Evolutionary conservation across 169 alveolate species (phyloP).

Genomic region (Plasmodium adleri): DNA sequence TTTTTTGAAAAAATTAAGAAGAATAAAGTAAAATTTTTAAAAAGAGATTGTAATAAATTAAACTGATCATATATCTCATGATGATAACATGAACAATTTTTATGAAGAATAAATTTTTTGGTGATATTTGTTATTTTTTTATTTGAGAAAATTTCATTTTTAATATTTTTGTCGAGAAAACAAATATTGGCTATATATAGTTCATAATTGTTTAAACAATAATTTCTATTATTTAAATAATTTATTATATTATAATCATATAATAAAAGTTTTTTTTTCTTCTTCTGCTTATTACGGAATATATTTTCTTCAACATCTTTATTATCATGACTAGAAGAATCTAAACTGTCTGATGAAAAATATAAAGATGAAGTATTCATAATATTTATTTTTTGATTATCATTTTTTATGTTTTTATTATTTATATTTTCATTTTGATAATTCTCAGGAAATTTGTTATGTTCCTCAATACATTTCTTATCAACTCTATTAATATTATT

Average conservation of each 20-base stretch:
- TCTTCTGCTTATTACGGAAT: slow-evolving; percentile 36
- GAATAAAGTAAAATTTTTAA: slow-evolving; percentile 50
- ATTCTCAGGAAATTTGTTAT: too few species aligned
- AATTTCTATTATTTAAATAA: slow-evolving; percentile 42
- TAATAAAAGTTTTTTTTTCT: slow-evolving; percentile 50
- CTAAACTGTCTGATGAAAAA: not conserved
- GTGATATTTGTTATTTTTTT: not conserved
- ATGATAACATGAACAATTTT: not conserved
- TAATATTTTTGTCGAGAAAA: slow-evolving; percentile 20
- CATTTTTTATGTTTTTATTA: too few species aligned
- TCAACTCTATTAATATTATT: not conserved
- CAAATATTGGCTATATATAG: slow-evolving; percentile 42
- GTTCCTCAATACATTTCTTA: too few species aligned
- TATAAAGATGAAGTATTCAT: too few species aligned
- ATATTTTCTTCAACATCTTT: slow-evolving; percentile 11
- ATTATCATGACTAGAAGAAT: slow-evolving; percentile 8
- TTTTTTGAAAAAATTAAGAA: slow-evolving; percentile 59
- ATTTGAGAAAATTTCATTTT: slow-evolving; percentile 1
- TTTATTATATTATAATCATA: slow-evolving; percentile 52
- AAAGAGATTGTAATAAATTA: slow-evolving; percentile 39
- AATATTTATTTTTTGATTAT: too few species aligned
- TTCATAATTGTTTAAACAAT: slow-evolving; percentile 50
- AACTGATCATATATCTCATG: slow-evolving; percentile 26
- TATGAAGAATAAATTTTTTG: slow-evolving; percentile 1
- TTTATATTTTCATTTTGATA: too few species aligned